Evolutionary conservation across 768 basidiomycete species (phyloP).

Genomic region (Tricholoma bakamatsutake): DNA sequence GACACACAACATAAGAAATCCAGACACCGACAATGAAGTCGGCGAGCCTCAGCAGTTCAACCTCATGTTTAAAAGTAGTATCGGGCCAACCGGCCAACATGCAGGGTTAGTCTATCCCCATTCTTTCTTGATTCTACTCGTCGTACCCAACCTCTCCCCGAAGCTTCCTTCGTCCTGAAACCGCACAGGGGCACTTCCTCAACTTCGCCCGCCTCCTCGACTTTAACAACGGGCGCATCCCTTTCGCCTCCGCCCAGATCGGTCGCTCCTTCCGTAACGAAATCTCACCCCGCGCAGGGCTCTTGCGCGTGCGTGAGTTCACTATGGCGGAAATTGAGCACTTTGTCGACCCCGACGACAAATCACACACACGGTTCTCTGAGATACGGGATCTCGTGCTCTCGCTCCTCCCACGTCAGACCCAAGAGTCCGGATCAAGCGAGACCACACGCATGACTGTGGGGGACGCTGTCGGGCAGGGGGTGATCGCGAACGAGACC

Average conservation of each 20-base stretch:
- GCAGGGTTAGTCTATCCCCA: conserved; percentile 58
- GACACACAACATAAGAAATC: conserved; percentile 77
- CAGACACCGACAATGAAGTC: conserved; percentile 89
- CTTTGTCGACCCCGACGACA: conserved; percentile 93
- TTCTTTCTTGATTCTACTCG: neutral
- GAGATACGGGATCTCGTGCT: conserved; percentile 76
- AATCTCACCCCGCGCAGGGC: conserved; percentile 93
- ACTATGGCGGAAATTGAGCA: conserved; percentile 99
- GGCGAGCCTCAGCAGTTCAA: conserved; percentile 95
- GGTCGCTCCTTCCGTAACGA: conserved; percentile 97
- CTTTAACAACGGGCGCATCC: conserved; percentile 95
- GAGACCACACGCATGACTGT: conserved; percentile 61
- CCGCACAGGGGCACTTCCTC: conserved; percentile 97
- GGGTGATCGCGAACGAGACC: conserved; percentile 93
- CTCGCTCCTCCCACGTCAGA: conserved; percentile 72
- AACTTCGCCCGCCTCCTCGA: conserved; percentile 96
- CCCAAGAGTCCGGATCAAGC: conserved; percentile 74
- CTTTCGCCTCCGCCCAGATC: conserved; percentile 96
- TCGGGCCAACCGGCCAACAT: conserved; percentile 95
- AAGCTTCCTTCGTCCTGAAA: conserved; percentile 95
- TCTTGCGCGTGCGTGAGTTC: conserved; percentile 96
- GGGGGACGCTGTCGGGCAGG: conserved; percentile 83
- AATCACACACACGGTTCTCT: conserved; percentile 76
- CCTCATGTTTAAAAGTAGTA: conserved; percentile 96
- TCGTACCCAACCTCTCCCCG: neutral